Percentiles rank a stretch among this genome's conserved stretches.
Conservation (phyloP, 306 rosid genomes). For the Ceratonia siliqua region DNA sequence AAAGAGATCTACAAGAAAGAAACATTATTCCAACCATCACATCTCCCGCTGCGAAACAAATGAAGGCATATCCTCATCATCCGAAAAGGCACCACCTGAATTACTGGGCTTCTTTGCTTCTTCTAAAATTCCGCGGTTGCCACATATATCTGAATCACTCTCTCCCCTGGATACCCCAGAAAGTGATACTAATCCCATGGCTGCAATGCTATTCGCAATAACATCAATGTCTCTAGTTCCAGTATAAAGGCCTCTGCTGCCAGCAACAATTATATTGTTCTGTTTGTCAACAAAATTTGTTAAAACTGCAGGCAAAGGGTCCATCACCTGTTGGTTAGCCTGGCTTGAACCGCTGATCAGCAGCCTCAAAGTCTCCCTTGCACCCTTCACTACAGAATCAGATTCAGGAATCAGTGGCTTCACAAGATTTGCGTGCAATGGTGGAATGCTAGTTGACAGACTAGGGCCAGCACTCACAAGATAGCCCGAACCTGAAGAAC, state of each 20-base stretch:
- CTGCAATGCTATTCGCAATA: slow-evolving; percentile 77
- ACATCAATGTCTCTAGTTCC: slow-evolving; percentile 68
- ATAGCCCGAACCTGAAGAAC: slow-evolving; percentile 93
- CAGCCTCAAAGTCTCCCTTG: slow-evolving; percentile 85
- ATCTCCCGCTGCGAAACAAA: slow-evolving; percentile 38
- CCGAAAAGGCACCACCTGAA: slow-evolving; percentile 45
- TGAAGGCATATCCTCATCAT: slow-evolving; percentile 35
- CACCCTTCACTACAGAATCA: slow-evolving; percentile 80
- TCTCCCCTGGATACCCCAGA: slow-evolving; percentile 54
- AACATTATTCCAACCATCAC: slow-evolving; percentile 26
- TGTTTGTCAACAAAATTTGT: slow-evolving; percentile 54
- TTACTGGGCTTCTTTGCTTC: slow-evolving; percentile 42
- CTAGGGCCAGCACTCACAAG: slow-evolving; percentile 87
- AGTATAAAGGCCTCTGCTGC: slow-evolving; percentile 78
- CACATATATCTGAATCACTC: slow-evolving; percentile 23
- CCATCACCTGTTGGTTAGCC: slow-evolving; percentile 59
- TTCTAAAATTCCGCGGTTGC: slow-evolving; percentile 32
- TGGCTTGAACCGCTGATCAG: slow-evolving; percentile 76
- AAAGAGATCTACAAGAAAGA: slow-evolving; percentile 28
- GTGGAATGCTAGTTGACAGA: slow-evolving; percentile 67
- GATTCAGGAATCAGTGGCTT: slow-evolving; percentile 67
- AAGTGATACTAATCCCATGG: slow-evolving; percentile 76
- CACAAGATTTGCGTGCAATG: slow-evolving; percentile 67
- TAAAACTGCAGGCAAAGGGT: slow-evolving; percentile 69
- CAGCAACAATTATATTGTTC: slow-evolving; percentile 53